These are phyloP conservation scores for Irpex sp. DNA, from an alignment of 1,284 basidiomycete species.

Conservation along the genomic window DNA sequence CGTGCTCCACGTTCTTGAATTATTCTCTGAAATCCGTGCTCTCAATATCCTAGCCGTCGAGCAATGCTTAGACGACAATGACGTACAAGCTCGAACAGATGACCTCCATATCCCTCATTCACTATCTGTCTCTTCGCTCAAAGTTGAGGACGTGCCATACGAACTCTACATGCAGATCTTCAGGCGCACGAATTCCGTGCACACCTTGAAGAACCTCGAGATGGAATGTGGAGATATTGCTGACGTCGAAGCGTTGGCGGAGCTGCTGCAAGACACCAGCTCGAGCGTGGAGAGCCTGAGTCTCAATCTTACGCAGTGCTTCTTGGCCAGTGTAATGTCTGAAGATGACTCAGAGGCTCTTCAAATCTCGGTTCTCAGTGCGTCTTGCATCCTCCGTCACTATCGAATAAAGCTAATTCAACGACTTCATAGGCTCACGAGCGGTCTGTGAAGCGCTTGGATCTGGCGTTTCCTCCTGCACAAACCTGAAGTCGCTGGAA, in stretches of 20 bases:
- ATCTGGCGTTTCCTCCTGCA: constrained; percentile 1
- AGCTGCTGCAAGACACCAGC: not conserved
- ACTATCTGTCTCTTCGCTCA: not conserved
- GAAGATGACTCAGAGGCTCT: constrained; percentile 1
- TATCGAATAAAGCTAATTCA: not conserved
- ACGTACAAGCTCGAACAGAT: not conserved
- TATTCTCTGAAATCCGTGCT: constrained; percentile 4
- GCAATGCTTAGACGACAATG: not conserved
- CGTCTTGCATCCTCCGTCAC: not conserved
- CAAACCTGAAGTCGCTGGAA: not conserved
- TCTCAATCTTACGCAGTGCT: constrained; percentile 8
- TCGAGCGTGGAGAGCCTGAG: not conserved
- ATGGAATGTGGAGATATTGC: not conserved
- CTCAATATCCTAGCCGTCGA: constrained; percentile 3
- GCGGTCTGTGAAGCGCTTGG: constrained; percentile 1
- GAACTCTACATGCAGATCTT: constrained; percentile 2
- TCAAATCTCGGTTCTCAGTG: not conserved
- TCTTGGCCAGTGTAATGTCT: not conserved
- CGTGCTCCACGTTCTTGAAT: constrained; percentile 4
- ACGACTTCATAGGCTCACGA: not conserved
- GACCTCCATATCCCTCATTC: not conserved
- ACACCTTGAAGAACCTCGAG: not conserved
- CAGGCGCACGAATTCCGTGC: not conserved
- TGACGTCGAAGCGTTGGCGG: constrained; percentile 1
- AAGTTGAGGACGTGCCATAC: constrained; percentile 6